Evolutionary conservation across 179 eudicot species (phyloP), one percentile per base, ranked within the genome.

Genomic region (Actinidia arguta): DNA sequence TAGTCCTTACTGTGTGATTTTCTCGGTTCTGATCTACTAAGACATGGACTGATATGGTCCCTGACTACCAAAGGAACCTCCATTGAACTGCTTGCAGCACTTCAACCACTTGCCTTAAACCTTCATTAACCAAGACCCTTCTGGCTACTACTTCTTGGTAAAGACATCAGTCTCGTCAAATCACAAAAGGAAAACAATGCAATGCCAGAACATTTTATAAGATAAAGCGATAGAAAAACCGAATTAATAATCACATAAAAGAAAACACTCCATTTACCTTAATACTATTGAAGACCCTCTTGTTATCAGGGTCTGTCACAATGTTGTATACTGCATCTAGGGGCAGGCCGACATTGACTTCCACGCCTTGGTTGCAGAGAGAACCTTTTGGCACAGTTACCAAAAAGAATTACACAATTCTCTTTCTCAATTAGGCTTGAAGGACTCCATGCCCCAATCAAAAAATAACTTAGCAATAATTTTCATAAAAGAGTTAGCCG

Each of bases 1-100:
- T 81, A 62, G 71, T 78, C 48, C 91, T 89, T 90, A 96, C 99
- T 12, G 98, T 83, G 86, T 92, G 82, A 85, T 95, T 93, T 54
- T 90, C 90, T 89, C 99, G 87, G 90, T 93, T 96, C 75, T 96
- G 99, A 84, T 96, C 99, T 6, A 96, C 98, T 73, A 95, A 80
- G 64, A 97, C 98, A 87, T 95, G 97, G 80, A 97, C 98, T 6
- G 98, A 85, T 78, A 97, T 90, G 27, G 98, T 92, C 76, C 99
- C 99, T 9, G 99, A 95, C 98, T 93, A 97, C 98, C 98, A 97
- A 62, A 97, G 97, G 84, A 97, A 97, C 86, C 81, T 92, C 99
- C 99, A 97, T 12, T 94, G 88, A 78, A 98, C 99, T 51, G 99
- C 98, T 91, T 97, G 98, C 77, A 95, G 98, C 80, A 97, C 77